Evolutionary conservation across 768 basidiomycete genomes (phyloP), one percentile per base, ranked within the genome.

Genomic region (Steccherinum ochraceum): DNA sequence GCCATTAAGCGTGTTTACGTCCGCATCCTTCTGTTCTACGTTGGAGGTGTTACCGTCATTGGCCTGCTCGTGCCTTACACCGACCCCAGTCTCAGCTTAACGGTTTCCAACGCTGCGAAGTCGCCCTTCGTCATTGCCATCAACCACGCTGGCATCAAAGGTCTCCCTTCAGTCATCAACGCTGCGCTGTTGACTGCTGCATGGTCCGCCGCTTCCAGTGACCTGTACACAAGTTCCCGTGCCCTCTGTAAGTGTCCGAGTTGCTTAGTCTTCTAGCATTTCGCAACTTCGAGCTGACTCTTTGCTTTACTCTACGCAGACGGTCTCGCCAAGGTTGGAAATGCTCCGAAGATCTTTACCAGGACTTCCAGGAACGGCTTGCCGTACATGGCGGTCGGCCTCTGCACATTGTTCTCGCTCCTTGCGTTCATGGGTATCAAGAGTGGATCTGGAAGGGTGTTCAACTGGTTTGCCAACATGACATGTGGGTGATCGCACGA

Each of bases 41-140:
- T 75, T 46, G 61, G 59, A 16, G 72, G 74, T 25, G 70, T 70
- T 13, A 64, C 69, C 52, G 61, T 76, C 57, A 73, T 79, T 54
- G 74, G 74, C 26, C 58, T 81, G 20, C 69, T 80, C 51, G 75
- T 79, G 13, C 71, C 74, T 4, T 77, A 74, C 35, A 73, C 71
- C 63, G 66, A 78, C 56, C 56, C 66, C 5, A 56, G 67, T 12
- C 70, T 80, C 23, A 56, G 68, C 52, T 59, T 77, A 21, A 61
- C 61, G 35, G 62, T 64, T 11, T 52, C 48, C 41, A 73, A 71
- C 35, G 77, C 78, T 26, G 66, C 73, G 11, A 71, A 69, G 3
- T 74, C 76, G 45, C 74, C 81, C 2, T 82, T 80, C 61, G 81
- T 83, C 52, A 79, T 83, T 43, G 82, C 80, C 5, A 75, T 76